Percentiles rank a stretch among this genome's conserved stretches.
Conservation (phyloP, 148 eudicot genomes). For the Salicornia ramosissima region DNA sequence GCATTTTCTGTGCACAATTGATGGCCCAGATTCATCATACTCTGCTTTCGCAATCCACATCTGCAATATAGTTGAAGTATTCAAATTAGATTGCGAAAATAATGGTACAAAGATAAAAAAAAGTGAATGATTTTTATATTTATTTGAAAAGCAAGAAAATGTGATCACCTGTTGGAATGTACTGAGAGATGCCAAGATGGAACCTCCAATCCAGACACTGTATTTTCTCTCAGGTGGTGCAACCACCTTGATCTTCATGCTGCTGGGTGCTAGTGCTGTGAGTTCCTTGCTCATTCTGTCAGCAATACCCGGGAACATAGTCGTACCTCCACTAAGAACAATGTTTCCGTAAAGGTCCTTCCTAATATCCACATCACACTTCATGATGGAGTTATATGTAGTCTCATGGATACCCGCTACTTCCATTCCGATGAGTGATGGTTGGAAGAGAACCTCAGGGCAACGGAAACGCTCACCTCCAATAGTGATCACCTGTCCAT, state of each 20-base stretch:
- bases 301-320: constrained; percentile 87
- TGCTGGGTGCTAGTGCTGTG: constrained; percentile 75
- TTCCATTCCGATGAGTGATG: constrained; percentile 64
- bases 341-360: constrained; percentile 81
- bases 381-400: constrained; percentile 85
- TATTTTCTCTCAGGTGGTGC: constrained; percentile 97
- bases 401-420: constrained; percentile 81
- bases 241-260: constrained; percentile 91
- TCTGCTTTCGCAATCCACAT: constrained; percentile 39
- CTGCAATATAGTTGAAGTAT: constrained; percentile 12
- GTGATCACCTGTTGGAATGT: constrained; percentile 74
- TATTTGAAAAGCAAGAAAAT: background rate
- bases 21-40: constrained; percentile 35
- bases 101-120: background rate
- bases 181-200: constrained; percentile 86
- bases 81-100: background rate
- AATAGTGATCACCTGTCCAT: constrained; percentile 52
- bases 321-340: constrained; percentile 81
- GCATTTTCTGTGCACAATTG: constrained; percentile 39
- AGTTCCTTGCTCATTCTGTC: constrained; percentile 90
- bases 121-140: background rate
- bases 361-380: constrained; percentile 85
- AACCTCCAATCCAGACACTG: constrained; percentile 93
- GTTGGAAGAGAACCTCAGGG: constrained; percentile 46
- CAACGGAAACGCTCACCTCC: constrained; percentile 54